phyloP scores from a whole-genome alignment of 2,329 filamentous ascomycete species.

The Fusarium sacchari region DNA sequence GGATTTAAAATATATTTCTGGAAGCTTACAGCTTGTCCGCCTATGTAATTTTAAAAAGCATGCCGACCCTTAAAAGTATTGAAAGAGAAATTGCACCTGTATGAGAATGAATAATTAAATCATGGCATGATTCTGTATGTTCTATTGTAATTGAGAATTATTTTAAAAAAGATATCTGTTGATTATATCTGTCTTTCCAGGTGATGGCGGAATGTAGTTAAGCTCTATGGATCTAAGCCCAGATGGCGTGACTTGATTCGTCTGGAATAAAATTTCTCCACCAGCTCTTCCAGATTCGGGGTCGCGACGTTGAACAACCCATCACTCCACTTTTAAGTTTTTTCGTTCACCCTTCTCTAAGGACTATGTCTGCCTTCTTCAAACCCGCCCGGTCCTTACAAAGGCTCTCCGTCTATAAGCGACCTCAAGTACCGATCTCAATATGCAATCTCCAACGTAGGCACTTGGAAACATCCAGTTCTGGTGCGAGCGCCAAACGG shows the following conservation, averaged over 20 bases:
- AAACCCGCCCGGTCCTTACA: background rate
- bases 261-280: background rate
- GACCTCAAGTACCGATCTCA: background rate
- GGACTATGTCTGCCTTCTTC: background rate
- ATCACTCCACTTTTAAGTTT: background rate
- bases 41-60: no score
- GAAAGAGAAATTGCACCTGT: no score
- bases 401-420: background rate
- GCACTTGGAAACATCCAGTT: background rate
- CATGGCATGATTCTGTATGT: no score
- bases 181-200: no score
- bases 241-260: background rate
- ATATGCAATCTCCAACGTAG: background rate
- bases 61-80: no score
- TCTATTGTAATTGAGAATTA: no score
- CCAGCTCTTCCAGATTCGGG: background rate
- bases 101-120: no score
- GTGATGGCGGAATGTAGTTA: background rate
- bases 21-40: no score
- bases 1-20: no score
- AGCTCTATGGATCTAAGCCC: background rate
- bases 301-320: background rate
- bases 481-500: background rate
- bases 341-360: background rate
- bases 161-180: no score